Conservation (phyloP, 306 rosid genomes). For the Fragaria ananassa region DNA sequence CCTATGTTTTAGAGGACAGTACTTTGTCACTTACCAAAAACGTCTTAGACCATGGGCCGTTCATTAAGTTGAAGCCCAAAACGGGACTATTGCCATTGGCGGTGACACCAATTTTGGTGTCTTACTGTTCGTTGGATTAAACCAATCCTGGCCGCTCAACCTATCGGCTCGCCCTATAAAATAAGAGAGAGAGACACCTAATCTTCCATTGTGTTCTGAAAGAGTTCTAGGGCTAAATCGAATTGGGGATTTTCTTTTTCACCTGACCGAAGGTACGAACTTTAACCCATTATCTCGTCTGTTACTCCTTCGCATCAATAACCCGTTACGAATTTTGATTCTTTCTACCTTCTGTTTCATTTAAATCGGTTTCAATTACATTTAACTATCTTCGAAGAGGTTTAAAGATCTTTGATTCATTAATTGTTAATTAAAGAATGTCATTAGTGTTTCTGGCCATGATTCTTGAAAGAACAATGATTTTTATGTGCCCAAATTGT, state of each 20-base stretch:
- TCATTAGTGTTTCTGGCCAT: not conserved
- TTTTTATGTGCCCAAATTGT: too few relatives aligned
- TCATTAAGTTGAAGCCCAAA: too few relatives aligned
- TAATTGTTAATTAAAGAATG: not conserved
- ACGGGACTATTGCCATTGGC: too few relatives aligned
- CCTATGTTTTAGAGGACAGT: too few relatives aligned
- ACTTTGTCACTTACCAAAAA: too few relatives aligned
- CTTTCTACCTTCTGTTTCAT: not conserved
- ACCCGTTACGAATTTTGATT: not conserved
- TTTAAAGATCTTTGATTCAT: not conserved
- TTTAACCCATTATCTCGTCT: not conserved
- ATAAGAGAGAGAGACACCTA: not conserved
- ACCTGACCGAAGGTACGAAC: conserved; percentile 7
- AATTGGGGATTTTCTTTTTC: not conserved
- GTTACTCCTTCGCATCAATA: not conserved
- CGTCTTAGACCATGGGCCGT: too few relatives aligned
- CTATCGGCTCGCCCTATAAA: conserved; percentile 28
- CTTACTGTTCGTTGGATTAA: conserved; percentile 21
- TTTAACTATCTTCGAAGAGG: not conserved
- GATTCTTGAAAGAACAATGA: not conserved
- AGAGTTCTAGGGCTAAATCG: conserved; percentile 17
- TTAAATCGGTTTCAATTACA: not conserved
- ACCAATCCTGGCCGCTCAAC: conserved; percentile 30
- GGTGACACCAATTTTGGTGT: too few relatives aligned
- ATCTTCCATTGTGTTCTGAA: not conserved